phyloP scores from a whole-genome alignment of 345 rosid species.

The Cardamine chenopodiifolia region DNA sequence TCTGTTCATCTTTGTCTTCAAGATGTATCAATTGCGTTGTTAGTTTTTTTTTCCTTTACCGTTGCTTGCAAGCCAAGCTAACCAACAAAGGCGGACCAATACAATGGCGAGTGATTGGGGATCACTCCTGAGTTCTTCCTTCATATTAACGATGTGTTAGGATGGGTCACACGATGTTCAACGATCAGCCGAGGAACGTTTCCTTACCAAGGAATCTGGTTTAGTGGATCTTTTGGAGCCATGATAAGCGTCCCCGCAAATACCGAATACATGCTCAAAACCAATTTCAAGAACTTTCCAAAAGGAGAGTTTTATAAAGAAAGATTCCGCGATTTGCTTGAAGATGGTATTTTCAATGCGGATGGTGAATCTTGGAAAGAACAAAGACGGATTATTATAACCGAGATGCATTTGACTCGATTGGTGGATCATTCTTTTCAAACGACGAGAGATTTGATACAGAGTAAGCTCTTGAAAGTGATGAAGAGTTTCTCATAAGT shows the following conservation, averaged over 20 bases:
- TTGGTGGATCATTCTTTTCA: constrained; percentile 54
- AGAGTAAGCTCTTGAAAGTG: constrained; percentile 58
- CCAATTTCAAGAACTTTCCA: constrained; percentile 71
- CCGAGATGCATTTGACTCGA: constrained; percentile 67
- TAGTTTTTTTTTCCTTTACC: constrained; percentile 56
- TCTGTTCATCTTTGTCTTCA: constrained; percentile 39
- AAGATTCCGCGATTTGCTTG: constrained; percentile 65
- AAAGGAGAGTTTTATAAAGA: constrained; percentile 68
- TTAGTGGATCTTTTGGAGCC: constrained; percentile 59
- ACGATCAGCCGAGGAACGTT: constrained; percentile 55
- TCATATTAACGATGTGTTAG: constrained; percentile 38
- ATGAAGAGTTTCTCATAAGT: constrained; percentile 43
- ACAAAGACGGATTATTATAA: constrained; percentile 53
- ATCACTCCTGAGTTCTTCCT: constrained; percentile 48
- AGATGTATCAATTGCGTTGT: constrained; percentile 52
- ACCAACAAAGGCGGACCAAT: constrained; percentile 58
- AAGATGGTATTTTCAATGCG: constrained; percentile 69
- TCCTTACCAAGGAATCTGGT: constrained; percentile 57
- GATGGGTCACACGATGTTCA: constrained; percentile 53
- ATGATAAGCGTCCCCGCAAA: constrained; percentile 58
- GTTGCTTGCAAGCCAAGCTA: constrained; percentile 54
- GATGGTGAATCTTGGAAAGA: constrained; percentile 72
- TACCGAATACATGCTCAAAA: constrained; percentile 66
- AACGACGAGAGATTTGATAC: constrained; percentile 55
- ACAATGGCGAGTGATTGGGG: constrained; percentile 75